These are phyloP conservation scores for Trichoderma erinaceum DNA, from an alignment of 495 filamentous ascomycete genomes.

Conservation along the genomic window DNA sequence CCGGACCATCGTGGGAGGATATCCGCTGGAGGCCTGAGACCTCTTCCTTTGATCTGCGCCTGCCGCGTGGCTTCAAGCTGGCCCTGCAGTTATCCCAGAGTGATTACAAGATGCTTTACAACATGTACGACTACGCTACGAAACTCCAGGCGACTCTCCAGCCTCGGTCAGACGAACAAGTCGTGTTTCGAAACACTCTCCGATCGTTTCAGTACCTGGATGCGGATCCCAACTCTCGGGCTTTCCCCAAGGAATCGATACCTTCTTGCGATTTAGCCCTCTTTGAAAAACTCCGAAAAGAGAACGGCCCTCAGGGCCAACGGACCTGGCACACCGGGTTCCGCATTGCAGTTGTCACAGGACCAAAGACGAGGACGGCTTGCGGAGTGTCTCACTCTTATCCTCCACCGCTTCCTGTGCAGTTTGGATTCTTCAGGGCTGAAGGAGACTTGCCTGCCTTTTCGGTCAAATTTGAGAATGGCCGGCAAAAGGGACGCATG, in stretches of 20 bases:
- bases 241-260: conserved; percentile 68
- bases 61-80: conserved; percentile 64
- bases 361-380: conserved; percentile 65
- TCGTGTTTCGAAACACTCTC: conserved; percentile 58
- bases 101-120: conserved; percentile 70
- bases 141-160: conserved; percentile 65
- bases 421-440: conserved; percentile 66
- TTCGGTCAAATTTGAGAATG: conserved; percentile 61
- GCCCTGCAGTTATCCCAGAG: conserved; percentile 61
- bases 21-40: conserved; percentile 66
- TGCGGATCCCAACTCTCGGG: conserved; percentile 51
- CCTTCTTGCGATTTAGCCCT: conserved; percentile 60
- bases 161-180: conserved; percentile 55
- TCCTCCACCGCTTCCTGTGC: conserved; percentile 53
- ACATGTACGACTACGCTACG: conserved; percentile 72
- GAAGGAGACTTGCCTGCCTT: conserved; percentile 61
- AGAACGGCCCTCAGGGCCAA: conserved; percentile 60
- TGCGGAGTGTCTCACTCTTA: conserved; percentile 64
- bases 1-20: conserved; percentile 71
- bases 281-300: conserved; percentile 60
- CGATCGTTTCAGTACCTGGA: conserved; percentile 72
- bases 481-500: conserved; percentile 59
- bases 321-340: conserved; percentile 68
- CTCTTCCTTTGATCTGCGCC: conserved; percentile 53
- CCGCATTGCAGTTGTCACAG: conserved; percentile 67